These are phyloP conservation scores for Hericium alpestre DNA, from an alignment of 768 basidiomycete species.

Conservation along the genomic window DNA sequence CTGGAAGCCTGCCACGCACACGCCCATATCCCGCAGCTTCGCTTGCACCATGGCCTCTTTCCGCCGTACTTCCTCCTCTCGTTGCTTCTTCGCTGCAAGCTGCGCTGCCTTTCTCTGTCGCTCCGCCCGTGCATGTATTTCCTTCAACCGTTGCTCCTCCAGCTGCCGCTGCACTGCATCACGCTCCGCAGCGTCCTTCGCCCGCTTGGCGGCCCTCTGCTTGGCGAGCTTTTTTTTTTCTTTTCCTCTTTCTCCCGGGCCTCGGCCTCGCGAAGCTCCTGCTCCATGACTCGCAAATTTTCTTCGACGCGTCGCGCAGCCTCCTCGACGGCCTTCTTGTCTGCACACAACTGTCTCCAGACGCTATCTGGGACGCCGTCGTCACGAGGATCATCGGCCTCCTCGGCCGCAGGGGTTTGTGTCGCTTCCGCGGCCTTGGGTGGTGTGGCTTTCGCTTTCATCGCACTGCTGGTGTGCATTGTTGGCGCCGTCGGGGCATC, in stretches of 20 bases:
- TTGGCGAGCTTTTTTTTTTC: slow-evolving; percentile 13
- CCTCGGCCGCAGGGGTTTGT: not conserved
- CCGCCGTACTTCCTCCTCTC: slow-evolving; percentile 19
- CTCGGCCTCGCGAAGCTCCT: slow-evolving; percentile 12
- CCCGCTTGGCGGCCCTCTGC: slow-evolving; percentile 15
- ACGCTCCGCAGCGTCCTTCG: slow-evolving; percentile 12
- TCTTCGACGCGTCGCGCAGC: slow-evolving; percentile 17
- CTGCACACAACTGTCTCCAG: slow-evolving; percentile 40
- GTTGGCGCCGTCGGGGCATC: not conserved
- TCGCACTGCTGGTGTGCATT: not conserved
- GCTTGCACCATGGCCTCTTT: slow-evolving; percentile 34
- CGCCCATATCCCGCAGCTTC: slow-evolving; percentile 35
- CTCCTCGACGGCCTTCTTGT: slow-evolving; percentile 24
- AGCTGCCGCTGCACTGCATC: slow-evolving; percentile 17
- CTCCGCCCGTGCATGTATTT: slow-evolving; percentile 15
- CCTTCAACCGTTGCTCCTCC: slow-evolving; percentile 20
- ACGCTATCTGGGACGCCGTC: slow-evolving; percentile 38
- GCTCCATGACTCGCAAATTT: slow-evolving; percentile 6
- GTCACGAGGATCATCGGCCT: slow-evolving; percentile 25
- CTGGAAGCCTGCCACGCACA: slow-evolving; percentile 35
- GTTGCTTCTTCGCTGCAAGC: slow-evolving; percentile 21
- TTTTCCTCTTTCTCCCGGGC: slow-evolving; percentile 12
- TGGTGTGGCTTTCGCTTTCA: not conserved
- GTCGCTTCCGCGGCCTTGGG: not conserved
- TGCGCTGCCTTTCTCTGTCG: slow-evolving; percentile 18